These are phyloP conservation scores for Botrytis fabae DNA, from an alignment of 2,329 filamentous ascomycete species.

Conservation along the genomic window DNA sequence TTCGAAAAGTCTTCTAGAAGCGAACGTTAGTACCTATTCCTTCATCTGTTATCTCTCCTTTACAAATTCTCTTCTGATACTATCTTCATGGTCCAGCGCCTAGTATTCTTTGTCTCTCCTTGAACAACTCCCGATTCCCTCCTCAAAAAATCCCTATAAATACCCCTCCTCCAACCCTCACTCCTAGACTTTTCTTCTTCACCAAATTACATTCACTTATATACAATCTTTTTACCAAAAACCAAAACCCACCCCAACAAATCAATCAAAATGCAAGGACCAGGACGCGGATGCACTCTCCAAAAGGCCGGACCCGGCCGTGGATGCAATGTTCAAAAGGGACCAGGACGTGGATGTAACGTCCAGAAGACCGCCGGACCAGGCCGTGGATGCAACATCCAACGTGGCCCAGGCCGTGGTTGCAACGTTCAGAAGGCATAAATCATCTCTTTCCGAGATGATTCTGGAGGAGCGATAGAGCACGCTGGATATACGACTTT, in stretches of 20 bases:
- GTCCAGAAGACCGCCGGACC: constrained; percentile 15
- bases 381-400: constrained; percentile 6
- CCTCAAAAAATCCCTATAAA: neutral
- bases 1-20: neutral
- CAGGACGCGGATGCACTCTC: constrained; percentile 15
- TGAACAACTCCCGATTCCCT: neutral
- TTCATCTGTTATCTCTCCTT: neutral
- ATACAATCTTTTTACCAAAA: constrained; percentile 18
- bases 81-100: neutral
- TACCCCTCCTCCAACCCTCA: neutral
- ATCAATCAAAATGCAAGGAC: constrained; percentile 20
- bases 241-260: constrained; percentile 12
- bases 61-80: neutral
- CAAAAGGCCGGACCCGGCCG: constrained; percentile 5
- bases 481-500: neutral
- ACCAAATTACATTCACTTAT: constrained; percentile 17
- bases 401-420: constrained; percentile 4
- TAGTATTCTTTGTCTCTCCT: neutral
- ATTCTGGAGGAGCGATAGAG: constrained; percentile 7
- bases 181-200: constrained; percentile 5
- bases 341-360: constrained; percentile 10
- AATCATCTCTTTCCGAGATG: neutral
- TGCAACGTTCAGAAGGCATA: constrained; percentile 19
- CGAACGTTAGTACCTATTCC: neutral
- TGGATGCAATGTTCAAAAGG: constrained; percentile 21